Base-by-base conservation (phyloP, 768 basidiomycete species). In the Serpula lacrymans region DNA sequence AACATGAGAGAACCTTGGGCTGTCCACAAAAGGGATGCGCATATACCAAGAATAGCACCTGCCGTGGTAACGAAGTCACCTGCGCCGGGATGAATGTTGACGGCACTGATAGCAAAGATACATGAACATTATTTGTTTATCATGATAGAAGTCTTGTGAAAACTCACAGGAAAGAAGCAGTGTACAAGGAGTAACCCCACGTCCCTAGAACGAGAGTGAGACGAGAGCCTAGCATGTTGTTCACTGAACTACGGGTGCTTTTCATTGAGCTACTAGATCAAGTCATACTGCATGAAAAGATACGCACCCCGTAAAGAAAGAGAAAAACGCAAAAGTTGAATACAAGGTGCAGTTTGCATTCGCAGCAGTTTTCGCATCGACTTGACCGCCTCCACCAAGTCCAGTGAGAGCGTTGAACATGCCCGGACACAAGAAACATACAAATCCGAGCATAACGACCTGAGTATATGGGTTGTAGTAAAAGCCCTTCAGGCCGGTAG, bases 321-420 rank as follows among this genome's bases (percentile, higher is more conserved):
- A 78, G 4, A 69, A 69, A 49, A 75, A 64, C n/a, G 80, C 76
- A 52, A 83, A 82, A 6, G 74, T 75, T 1, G 78, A 58, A 46
- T 90, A 89, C 5, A 88, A 57, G 1, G 82, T 76, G 1, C 79
- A 64, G 49, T 77, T 87, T 3, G 84, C 72, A 51, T 88, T 86
- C 8, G 85, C 82, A 53, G 72, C 74, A 7, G 77, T 84, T 2
- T 65, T 69, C 3, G 74, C 39, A 50, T 85, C 80, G 30, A 87
- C 54, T 60, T 85, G 84, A 1, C 89, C 89, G 30, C 85, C 88
- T 31, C 74, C 88, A 4, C 90, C 89, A 31, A 93, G 71, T 24
- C 88, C 87, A 41, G 77, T 83, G 52, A 89, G 66, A 0, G 87
- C 80, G 53, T 89, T 91, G 64, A 86, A 89, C 42, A 88, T 73